Conservation (phyloP, 176 grass and related monocot species). For the Saccharum spontaneum region DNA sequence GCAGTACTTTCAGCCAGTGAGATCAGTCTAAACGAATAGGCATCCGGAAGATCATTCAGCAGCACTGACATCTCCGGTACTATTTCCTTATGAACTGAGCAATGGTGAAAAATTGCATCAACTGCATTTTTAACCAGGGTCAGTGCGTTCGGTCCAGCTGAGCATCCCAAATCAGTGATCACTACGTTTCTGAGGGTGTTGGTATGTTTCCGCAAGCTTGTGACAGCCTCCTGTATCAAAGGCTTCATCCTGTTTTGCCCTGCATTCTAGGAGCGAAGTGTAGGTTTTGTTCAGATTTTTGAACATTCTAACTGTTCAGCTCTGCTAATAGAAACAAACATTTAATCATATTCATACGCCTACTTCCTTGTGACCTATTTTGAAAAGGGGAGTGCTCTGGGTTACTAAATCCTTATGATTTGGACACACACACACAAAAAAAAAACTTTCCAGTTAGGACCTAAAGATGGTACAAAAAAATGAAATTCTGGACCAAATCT, state of each 20-base stretch:
- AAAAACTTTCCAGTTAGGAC: neutral
- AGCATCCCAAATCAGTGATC: slow-evolving; percentile 8
- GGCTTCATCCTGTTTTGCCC: slow-evolving; percentile 12
- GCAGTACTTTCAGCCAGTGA: too few species aligned
- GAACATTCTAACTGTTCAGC: neutral
- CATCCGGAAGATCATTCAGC: slow-evolving; percentile 32
- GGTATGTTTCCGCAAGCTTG: neutral
- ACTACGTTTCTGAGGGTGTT: neutral
- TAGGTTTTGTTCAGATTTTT: neutral
- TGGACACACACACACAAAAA: neutral
- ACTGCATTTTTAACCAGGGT: neutral
- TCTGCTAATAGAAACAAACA: too few species aligned
- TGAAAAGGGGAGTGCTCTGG: too few species aligned
- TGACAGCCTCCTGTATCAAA: neutral
- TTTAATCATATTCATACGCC: too few species aligned
- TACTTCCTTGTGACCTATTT: too few species aligned
- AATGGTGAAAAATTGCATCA: neutral
- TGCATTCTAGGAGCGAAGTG: neutral
- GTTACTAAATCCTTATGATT: neutral
- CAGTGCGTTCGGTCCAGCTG: neutral
- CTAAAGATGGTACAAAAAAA: neutral
- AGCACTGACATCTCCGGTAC: neutral
- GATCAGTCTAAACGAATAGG: too few species aligned
- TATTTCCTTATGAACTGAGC: neutral
- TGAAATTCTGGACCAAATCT: neutral